phyloP scores from a whole-genome alignment of 495 filamentous ascomycete genomes.

The Aspergillus leporis region DNA sequence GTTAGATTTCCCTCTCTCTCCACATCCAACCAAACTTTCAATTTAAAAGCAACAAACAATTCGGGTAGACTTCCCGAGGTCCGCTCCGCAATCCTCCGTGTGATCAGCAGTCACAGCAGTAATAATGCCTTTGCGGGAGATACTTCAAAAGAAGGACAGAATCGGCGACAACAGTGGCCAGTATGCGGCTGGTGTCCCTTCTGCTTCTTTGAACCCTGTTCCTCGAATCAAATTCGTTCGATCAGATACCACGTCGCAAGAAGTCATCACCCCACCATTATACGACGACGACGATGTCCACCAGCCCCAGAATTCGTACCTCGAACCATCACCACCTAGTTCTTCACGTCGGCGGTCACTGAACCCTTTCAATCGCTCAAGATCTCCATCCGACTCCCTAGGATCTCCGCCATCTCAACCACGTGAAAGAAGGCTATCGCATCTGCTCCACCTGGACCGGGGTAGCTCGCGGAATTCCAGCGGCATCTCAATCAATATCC shows the following conservation, averaged over 20 bases:
- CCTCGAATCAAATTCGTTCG: constrained; percentile 84
- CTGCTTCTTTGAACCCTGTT: constrained; percentile 27
- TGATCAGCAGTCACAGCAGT: not conserved
- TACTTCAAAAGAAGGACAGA: constrained; percentile 73
- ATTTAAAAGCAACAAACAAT: not conserved
- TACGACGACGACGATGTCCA: constrained; percentile 42
- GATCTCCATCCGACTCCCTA: constrained; percentile 41
- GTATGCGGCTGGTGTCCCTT: constrained; percentile 11
- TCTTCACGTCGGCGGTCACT: constrained; percentile 48
- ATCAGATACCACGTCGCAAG: constrained; percentile 76
- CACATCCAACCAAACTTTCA: not conserved
- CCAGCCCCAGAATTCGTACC: constrained; percentile 20
- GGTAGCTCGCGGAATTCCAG: constrained; percentile 55
- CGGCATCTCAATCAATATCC: constrained; percentile 68
- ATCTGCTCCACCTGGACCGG: constrained; percentile 67
- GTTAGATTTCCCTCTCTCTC: not conserved
- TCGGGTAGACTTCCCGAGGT: constrained; percentile 7
- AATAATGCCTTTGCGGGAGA: constrained; percentile 70
- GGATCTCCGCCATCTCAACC: constrained; percentile 26
- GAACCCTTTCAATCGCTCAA: constrained; percentile 50
- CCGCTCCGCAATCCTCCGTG: not conserved
- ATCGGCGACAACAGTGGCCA: constrained; percentile 33
- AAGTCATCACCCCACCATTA: constrained; percentile 68
- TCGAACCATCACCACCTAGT: constrained; percentile 20
- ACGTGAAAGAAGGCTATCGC: constrained; percentile 58